Conservation (phyloP, 108 stramenopile species). For the Cyclostephanos invisitatus region DNA sequence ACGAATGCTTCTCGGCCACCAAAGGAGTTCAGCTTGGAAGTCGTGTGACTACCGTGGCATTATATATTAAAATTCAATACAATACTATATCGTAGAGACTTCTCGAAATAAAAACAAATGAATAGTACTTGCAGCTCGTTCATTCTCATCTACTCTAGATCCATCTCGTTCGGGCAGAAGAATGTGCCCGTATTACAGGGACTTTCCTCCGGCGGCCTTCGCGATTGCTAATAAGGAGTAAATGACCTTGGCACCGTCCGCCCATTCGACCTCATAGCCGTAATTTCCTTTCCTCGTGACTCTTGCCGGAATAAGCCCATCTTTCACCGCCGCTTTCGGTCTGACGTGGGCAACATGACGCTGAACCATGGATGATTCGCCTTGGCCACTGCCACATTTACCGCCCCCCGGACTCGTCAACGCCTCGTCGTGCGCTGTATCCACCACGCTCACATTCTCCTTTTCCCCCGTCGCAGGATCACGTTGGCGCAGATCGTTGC, state of each 20-base stretch:
- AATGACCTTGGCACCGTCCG: constrained; percentile 81
- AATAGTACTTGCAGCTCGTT: too few species aligned
- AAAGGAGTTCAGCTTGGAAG: too few species aligned
- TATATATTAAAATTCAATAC: too few species aligned
- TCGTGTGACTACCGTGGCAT: too few species aligned
- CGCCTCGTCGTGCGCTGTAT: neutral
- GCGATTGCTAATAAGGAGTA: constrained; percentile 75
- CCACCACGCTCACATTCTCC: constrained; percentile 16
- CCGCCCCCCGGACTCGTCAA: constrained; percentile 11
- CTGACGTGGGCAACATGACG: constrained; percentile 32
- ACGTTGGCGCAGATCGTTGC: constrained; percentile 54
- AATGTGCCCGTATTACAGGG: neutral
- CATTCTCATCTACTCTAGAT: too few species aligned
- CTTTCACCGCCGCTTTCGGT: constrained; percentile 3
- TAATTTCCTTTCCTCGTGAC: constrained; percentile 78
- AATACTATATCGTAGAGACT: too few species aligned
- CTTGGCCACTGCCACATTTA: constrained; percentile 33
- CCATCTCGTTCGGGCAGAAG: too few species aligned
- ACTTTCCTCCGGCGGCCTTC: constrained; percentile 68
- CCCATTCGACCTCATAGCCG: constrained; percentile 85
- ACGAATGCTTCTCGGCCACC: too few species aligned
- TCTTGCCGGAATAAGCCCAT: constrained; percentile 54
- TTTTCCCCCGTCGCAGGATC: constrained; percentile 80
- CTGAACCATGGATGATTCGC: constrained; percentile 30
- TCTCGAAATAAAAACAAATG: too few species aligned